A percentile compares a stretch with the other conserved stretches of the same genome.
These are phyloP conservation scores for Stenogyne calaminthoides DNA, from an alignment of 305 asterid genomes.

Conservation along the genomic window DNA sequence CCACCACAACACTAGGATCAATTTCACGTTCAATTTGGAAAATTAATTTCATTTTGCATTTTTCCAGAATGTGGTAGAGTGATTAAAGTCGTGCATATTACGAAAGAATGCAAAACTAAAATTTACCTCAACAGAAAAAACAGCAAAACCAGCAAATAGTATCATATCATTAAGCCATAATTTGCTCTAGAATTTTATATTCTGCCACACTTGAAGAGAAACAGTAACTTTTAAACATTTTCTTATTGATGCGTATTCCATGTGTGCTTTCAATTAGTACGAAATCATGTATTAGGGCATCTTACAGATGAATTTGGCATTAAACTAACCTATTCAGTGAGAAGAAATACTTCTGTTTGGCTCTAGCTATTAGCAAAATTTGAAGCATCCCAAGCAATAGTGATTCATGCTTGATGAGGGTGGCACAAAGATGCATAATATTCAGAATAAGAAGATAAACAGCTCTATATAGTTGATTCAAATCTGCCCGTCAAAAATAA, in stretches of 20 bases:
- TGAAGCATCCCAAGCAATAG: not conserved
- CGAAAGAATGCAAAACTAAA: not conserved
- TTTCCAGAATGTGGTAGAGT: not conserved
- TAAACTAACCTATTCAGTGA: not conserved
- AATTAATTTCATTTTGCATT: slow-evolving; percentile 6
- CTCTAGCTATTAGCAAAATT: not conserved
- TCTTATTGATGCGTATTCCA: not conserved
- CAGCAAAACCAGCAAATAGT: not conserved
- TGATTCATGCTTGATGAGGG: slow-evolving; percentile 9
- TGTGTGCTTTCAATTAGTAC: not conserved
- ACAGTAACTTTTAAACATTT: not conserved
- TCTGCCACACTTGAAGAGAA: not conserved
- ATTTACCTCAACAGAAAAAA: not conserved
- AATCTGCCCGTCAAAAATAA: not conserved
- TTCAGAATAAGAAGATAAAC: not conserved
- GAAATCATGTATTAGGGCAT: not conserved
- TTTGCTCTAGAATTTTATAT: not conserved
- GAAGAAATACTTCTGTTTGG: not conserved
- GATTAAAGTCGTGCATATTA: not conserved
- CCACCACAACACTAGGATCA: slow-evolving; percentile 16
- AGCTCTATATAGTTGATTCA: not conserved
- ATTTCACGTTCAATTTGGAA: slow-evolving; percentile 15
- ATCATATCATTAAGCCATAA: not conserved
- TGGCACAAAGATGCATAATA: not conserved
- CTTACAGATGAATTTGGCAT: not conserved